Percentiles rank a stretch among this genome's conserved stretches.
Evolutionary conservation across 208 protist species (phyloP).

Genomic region (Wallacemonas sp.): DNA sequence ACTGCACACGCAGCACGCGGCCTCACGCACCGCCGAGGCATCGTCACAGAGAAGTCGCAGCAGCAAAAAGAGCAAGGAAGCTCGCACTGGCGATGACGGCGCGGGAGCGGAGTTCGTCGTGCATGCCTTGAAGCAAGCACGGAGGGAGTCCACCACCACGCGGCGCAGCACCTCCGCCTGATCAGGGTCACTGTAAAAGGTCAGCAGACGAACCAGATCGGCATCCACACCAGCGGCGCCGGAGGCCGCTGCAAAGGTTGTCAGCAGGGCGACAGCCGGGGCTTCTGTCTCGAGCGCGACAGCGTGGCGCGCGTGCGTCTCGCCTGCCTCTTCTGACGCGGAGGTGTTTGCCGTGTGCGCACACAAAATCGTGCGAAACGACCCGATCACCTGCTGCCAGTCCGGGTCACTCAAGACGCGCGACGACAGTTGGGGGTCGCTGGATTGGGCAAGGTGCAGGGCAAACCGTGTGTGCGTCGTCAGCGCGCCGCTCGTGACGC

Average conservation of each 20-base stretch:
- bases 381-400: background rate
- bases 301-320: background rate
- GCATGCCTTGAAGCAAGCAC: background rate
- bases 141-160: constrained; percentile 48
- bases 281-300: constrained; percentile 3
- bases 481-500: background rate
- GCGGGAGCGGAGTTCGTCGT: background rate
- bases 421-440: background rate
- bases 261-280: background rate
- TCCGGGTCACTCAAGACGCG: background rate
- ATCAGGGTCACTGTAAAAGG: constrained; percentile 44
- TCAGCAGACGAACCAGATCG: constrained; percentile 27
- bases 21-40: constrained; percentile 52
- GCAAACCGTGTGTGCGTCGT: background rate
- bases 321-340: background rate
- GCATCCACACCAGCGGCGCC: constrained; percentile 11
- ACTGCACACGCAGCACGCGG: constrained; percentile 26
- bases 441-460: background rate
- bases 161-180: constrained; percentile 52
- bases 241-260: constrained; percentile 1
- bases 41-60: constrained; percentile 79
- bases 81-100: background rate
- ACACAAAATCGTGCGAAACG: background rate
- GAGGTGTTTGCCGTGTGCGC: background rate
- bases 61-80: constrained; percentile 26